Conservation (phyloP, 1,139 yeast genomes). For the Trichomonascaceae sp. region DNA sequence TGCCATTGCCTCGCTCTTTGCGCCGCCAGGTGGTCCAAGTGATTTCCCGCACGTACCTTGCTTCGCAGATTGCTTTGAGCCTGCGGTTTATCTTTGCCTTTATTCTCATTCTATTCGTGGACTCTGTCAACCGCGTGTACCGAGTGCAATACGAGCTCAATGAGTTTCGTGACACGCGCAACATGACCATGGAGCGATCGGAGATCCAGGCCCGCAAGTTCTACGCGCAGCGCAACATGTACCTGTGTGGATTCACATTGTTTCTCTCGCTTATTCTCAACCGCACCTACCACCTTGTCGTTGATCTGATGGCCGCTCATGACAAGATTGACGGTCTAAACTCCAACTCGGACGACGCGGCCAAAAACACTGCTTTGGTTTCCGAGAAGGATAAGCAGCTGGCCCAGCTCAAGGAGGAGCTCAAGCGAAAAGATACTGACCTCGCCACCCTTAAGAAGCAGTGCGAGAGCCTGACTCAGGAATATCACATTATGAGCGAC, state of each 20-base stretch:
- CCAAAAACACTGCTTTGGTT: constrained; percentile 16
- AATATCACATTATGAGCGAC: constrained; percentile 41
- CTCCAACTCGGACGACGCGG: constrained; percentile 16
- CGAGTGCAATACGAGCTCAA: constrained; percentile 47
- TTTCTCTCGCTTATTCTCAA: constrained; percentile 76
- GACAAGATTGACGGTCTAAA: constrained; percentile 21
- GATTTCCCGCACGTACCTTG: constrained; percentile 56
- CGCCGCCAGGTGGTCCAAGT: constrained; percentile 57
- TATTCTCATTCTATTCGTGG: constrained; percentile 72
- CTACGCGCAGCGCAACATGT: constrained; percentile 94
- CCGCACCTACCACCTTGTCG: constrained; percentile 76
- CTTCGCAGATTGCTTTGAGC: constrained; percentile 61
- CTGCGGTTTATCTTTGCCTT: constrained; percentile 75
- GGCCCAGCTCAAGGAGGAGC: constrained; percentile 37
- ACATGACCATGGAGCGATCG: constrained; percentile 38
- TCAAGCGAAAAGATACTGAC: constrained; percentile 50
- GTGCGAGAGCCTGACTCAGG: constrained; percentile 51
- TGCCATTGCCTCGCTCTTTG: constrained; percentile 70
- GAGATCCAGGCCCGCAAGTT: constrained; percentile 84
- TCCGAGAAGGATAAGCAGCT: constrained; percentile 26
- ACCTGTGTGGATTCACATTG: constrained; percentile 88
- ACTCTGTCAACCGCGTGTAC: constrained; percentile 74
- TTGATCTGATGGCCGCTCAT: constrained; percentile 59
- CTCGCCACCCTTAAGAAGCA: constrained; percentile 58
- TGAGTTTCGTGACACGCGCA: constrained; percentile 8